Evolutionary conservation across 1,284 basidiomycete species (phyloP).

Genomic region (Fomes fomentarius): DNA sequence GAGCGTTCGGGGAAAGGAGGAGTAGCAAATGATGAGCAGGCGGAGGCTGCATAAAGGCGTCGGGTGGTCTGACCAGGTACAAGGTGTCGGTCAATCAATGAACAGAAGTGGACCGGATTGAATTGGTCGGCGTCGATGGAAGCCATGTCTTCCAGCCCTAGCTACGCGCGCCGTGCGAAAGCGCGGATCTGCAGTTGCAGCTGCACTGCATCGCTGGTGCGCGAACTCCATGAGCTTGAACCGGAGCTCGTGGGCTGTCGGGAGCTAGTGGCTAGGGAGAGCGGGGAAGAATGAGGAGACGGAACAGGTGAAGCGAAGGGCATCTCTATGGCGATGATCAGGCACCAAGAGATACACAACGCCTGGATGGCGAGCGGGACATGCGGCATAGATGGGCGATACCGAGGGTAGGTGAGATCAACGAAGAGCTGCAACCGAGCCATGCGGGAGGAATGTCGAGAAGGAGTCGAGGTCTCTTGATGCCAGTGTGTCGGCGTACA

Average conservation of each 20-base stretch:
- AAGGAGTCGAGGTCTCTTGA: slow-evolving; percentile 33
- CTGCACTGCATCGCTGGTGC: slow-evolving; percentile 20
- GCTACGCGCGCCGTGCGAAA: slow-evolving; percentile 22
- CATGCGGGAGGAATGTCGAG: slow-evolving; percentile 24
- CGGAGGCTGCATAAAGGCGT: slow-evolving; percentile 20
- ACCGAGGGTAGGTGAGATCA: slow-evolving; percentile 17
- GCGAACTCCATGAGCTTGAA: slow-evolving; percentile 21
- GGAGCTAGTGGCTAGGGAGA: slow-evolving; percentile 22
- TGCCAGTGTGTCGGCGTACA: slow-evolving; percentile 72
- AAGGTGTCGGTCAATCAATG: slow-evolving; percentile 13
- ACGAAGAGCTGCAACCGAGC: slow-evolving; percentile 19
- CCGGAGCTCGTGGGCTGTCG: slow-evolving; percentile 24
- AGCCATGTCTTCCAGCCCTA: slow-evolving; percentile 31
- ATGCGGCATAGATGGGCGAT: slow-evolving; percentile 23
- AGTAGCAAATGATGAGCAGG: slow-evolving; percentile 23
- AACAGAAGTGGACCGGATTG: slow-evolving; percentile 14
- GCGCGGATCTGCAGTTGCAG: slow-evolving; percentile 21
- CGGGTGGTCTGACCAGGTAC: slow-evolving; percentile 9
- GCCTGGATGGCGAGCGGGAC: slow-evolving; percentile 14
- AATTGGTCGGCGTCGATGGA: slow-evolving; percentile 19
- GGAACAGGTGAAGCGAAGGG: slow-evolving; percentile 13
- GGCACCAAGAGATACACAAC: slow-evolving; percentile 25
- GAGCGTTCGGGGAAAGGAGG: slow-evolving; percentile 21
- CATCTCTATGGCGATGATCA: slow-evolving; percentile 33
- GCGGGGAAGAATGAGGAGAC: slow-evolving; percentile 15